These are phyloP conservation scores for Osmanthus fragrans DNA, from an alignment of 257 asterid genomes.

Conservation along the genomic window DNA sequence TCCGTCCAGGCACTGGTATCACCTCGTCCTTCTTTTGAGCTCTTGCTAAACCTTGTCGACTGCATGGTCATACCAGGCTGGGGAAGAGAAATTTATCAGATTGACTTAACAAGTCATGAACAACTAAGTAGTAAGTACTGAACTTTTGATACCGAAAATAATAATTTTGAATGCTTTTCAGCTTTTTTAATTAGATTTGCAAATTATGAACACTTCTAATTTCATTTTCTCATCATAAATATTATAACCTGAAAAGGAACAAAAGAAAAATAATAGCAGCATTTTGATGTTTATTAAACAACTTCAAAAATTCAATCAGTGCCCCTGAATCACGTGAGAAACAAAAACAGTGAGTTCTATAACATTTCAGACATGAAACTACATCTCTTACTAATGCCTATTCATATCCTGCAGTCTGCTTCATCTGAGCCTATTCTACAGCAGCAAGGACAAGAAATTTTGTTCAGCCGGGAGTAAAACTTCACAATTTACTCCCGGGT, in stretches of 20 bases:
- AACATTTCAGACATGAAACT: neutral
- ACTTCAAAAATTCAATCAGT: too few species aligned
- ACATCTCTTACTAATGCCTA: neutral
- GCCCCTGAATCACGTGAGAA: neutral
- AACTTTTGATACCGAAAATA: too few species aligned
- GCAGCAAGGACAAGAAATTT: neutral
- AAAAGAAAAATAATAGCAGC: too few species aligned
- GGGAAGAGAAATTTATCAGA: conserved; percentile 17
- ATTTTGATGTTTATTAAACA: too few species aligned
- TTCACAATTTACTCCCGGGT: neutral
- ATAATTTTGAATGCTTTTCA: neutral
- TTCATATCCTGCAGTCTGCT: neutral
- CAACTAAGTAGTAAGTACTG: neutral
- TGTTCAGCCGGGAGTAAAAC: neutral
- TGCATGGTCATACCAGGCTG: conserved; percentile 84
- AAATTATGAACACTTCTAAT: neutral
- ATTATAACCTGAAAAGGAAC: neutral
- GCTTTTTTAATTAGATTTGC: neutral
- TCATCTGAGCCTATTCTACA: neutral
- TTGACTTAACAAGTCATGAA: conserved; percentile 10
- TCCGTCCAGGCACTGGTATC: conserved; percentile 97
- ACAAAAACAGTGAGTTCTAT: neutral
- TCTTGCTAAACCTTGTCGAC: conserved; percentile 66
- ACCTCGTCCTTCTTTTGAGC: conserved; percentile 87
- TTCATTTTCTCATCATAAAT: neutral